These are phyloP conservation scores for Triangularia verruculosa DNA, from an alignment of 2,329 filamentous ascomycete species.

Conservation along the genomic window DNA sequence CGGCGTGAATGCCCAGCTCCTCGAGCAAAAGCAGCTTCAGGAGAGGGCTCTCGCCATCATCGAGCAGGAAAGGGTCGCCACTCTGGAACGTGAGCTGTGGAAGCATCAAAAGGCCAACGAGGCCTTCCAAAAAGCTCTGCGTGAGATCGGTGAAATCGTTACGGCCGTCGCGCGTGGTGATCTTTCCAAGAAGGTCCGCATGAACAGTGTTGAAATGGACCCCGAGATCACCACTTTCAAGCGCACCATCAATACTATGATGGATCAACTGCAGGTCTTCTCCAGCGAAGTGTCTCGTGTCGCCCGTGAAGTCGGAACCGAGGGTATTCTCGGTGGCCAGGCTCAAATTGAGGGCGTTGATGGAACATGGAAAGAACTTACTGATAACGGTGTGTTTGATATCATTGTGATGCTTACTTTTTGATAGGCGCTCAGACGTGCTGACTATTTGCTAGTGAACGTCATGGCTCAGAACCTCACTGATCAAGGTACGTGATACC, in stretches of 20 bases:
- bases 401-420: neutral
- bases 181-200: constrained; percentile 92
- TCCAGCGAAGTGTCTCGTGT: constrained; percentile 94
- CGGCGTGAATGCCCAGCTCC: constrained; percentile 79
- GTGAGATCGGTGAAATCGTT: constrained; percentile 96
- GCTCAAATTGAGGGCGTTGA: constrained; percentile 91
- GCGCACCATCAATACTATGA: constrained; percentile 98
- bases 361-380: constrained; percentile 96
- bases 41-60: constrained; percentile 78
- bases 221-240: constrained; percentile 98
- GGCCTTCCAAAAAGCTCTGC: constrained; percentile 94
- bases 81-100: constrained; percentile 87
- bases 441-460: constrained; percentile 56
- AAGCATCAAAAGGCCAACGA: constrained; percentile 98
- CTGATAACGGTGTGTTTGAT: constrained; percentile 64
- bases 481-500: constrained; percentile 58
- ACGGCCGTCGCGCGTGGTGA: constrained; percentile 94
- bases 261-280: constrained; percentile 95
- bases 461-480: constrained; percentile 82
- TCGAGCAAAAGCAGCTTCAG: constrained; percentile 81
- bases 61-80: constrained; percentile 82
- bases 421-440: neutral
- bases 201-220: constrained; percentile 95
- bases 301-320: constrained; percentile 92
- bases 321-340: constrained; percentile 90